Evolutionary conservation across 768 basidiomycete genomes (phyloP), one percentile per base, ranked within the genome.

Genomic region (Butyriboletus loyo): DNA sequence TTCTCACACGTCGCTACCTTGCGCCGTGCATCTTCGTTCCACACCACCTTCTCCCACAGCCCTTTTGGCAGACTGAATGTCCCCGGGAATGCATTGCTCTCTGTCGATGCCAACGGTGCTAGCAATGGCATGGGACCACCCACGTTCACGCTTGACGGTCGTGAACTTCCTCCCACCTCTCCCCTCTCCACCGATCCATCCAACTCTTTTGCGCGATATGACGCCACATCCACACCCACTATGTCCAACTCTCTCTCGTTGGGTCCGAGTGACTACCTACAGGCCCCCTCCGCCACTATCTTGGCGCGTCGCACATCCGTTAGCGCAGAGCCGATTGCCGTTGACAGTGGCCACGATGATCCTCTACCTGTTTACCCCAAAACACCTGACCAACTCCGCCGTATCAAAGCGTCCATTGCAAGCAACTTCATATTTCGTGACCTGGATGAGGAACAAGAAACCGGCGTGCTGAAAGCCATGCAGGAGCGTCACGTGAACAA

Each of bases 371-470:
- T 86, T 46, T 89, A 82, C 61, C 77, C 78, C 7, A 98, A 99
- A 75, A 77, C 87, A 14, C 72, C 81, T 2, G 87, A 92, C 58
- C 97, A 99, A 71, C 78, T 94, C 30, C 78, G 79, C 24, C 84
- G 96, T 47, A 98, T 99, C 73, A 89, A 87, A 66, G 76, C 82
- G 8, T 90, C 93, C 43, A 97, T 94, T 57, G 77, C 82, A 28
- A 84, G 86, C 66, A 93, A 95, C 69, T 92, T 98, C 64, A 84
- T 98, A 52, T 99, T 99, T 77, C 83, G 92, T 46, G 93, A 96
- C 70, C 84, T 99, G 14, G 95, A 98, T 60, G 92, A 97, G 62
- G 96, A 98, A 64, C 96, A 98, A 71, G 88, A 91, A 70, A 83
- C 82, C 1, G 93, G 94, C 40, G 96, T 95, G 19, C 76, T 98